phyloP scores from a whole-genome alignment of 345 rosid species.

The Populus ilicifolia region DNA sequence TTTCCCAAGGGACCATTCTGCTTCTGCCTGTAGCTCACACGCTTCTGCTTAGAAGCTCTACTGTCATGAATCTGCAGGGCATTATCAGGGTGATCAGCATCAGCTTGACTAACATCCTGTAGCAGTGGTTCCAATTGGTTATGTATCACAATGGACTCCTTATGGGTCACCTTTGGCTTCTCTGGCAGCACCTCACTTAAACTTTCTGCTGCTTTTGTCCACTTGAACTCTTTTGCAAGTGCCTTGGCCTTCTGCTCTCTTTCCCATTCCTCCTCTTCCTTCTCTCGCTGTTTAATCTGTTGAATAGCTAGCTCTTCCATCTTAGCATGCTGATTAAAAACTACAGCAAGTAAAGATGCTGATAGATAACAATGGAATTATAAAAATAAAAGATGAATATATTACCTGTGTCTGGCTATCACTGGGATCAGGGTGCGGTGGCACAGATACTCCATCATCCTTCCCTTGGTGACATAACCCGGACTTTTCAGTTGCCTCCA shows the following conservation, averaged over 20 bases:
- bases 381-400: neutral
- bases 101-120: constrained; percentile 33
- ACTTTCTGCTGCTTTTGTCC: constrained; percentile 47
- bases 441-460: constrained; percentile 40
- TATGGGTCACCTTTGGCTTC: constrained; percentile 19
- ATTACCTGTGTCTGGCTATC: constrained; percentile 56
- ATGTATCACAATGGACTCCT: neutral
- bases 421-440: constrained; percentile 34
- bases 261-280: constrained; percentile 86
- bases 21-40: constrained; percentile 50
- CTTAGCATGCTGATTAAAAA: constrained; percentile 55
- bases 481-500: constrained; percentile 35
- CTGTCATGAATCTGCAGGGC: constrained; percentile 32
- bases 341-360: neutral
- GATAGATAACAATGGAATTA: neutral
- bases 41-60: constrained; percentile 49
- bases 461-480: constrained; percentile 31
- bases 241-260: constrained; percentile 70
- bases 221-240: constrained; percentile 68
- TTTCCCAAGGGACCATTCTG: constrained; percentile 39
- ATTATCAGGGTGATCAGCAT: constrained; percentile 26
- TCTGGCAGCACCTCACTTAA: constrained; percentile 30
- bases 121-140: constrained; percentile 18
- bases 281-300: constrained; percentile 59
- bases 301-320: constrained; percentile 73